These are phyloP conservation scores for Periconia sp. DNA, from an alignment of 2,329 filamentous ascomycete genomes.

Conservation along the genomic window DNA sequence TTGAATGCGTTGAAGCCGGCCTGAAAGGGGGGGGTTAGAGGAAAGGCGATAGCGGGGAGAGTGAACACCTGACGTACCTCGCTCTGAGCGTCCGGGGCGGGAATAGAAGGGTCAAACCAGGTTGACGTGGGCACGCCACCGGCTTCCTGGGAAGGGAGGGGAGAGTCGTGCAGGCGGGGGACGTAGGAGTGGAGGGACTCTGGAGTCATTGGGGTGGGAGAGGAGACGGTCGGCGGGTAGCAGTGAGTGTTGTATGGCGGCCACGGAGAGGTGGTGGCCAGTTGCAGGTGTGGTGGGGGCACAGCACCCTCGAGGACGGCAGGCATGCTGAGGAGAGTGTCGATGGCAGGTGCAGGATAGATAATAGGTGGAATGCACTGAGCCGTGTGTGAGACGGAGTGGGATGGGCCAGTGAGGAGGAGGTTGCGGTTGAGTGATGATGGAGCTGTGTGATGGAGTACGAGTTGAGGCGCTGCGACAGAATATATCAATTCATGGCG, in stretches of 20 bases:
- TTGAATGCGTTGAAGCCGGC: conserved; percentile 27
- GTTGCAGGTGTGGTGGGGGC: conserved; percentile 41
- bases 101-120: conserved; percentile 39
- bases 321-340: conserved; percentile 32
- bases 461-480: conserved; percentile 17
- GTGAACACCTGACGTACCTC: conserved; percentile 33
- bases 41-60: conserved; percentile 10
- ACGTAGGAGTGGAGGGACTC: conserved; percentile 38
- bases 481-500: conserved; percentile 29
- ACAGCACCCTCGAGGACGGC: conserved; percentile 41
- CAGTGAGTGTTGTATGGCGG: conserved; percentile 32
- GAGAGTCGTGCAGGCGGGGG: conserved; percentile 32
- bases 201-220: conserved; percentile 40
- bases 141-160: conserved; percentile 33
- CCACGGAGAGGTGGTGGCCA: conserved; percentile 36
- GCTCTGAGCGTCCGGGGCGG: conserved; percentile 32
- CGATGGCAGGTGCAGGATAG: conserved; percentile 15
- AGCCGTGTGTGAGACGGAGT: background rate
- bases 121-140: conserved; percentile 27
- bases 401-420: conserved; percentile 3
- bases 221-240: conserved; percentile 33
- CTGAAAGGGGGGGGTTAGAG: background rate
- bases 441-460: conserved; percentile 1
- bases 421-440: conserved; percentile 4
- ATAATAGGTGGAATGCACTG: background rate